Evolutionary conservation across 352 stramenopile genomes (phyloP).

Genomic region (Phytophthora kernoviae): DNA sequence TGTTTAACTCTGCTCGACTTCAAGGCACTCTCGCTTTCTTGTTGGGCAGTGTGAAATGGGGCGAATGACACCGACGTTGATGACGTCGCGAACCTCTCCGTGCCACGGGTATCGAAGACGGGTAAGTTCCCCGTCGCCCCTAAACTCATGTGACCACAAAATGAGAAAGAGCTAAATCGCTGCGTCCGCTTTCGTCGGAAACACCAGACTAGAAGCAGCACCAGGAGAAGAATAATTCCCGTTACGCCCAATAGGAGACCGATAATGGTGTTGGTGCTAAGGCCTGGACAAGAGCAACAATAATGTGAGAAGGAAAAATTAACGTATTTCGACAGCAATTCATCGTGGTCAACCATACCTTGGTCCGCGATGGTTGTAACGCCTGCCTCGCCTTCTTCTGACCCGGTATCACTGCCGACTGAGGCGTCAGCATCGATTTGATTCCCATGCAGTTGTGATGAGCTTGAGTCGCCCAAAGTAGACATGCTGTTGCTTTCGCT

Average conservation of each 20-base stretch:
- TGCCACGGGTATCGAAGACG: conserved; percentile 29
- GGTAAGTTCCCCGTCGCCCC: conserved; percentile 21
- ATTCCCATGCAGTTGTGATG: conserved; percentile 1
- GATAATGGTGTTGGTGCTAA: conserved; percentile 14
- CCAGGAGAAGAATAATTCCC: conserved; percentile 7
- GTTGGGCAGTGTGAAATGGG: conserved; percentile 18
- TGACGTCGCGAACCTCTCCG: conserved; percentile 32
- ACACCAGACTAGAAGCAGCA: conserved; percentile 16
- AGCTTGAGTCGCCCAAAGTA: conserved; percentile 4
- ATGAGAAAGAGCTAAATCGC: conserved; percentile 5
- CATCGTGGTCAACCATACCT: background rate
- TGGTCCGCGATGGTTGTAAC: background rate
- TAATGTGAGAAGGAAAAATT: background rate
- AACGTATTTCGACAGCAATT: background rate
- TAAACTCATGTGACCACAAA: conserved; percentile 11
- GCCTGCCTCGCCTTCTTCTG: conserved; percentile 7
- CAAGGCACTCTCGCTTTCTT: background rate
- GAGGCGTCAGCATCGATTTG: conserved; percentile 7
- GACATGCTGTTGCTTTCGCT: conserved; percentile 1
- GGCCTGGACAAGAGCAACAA: background rate
- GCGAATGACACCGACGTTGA: conserved; percentile 21
- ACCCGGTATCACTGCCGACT: conserved; percentile 4
- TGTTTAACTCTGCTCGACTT: background rate
- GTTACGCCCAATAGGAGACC: conserved; percentile 16
- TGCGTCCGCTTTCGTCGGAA: conserved; percentile 12